These are phyloP conservation scores for Blastobotrys attinorum DNA, from an alignment of 805 yeast species.

Conservation along the genomic window DNA sequence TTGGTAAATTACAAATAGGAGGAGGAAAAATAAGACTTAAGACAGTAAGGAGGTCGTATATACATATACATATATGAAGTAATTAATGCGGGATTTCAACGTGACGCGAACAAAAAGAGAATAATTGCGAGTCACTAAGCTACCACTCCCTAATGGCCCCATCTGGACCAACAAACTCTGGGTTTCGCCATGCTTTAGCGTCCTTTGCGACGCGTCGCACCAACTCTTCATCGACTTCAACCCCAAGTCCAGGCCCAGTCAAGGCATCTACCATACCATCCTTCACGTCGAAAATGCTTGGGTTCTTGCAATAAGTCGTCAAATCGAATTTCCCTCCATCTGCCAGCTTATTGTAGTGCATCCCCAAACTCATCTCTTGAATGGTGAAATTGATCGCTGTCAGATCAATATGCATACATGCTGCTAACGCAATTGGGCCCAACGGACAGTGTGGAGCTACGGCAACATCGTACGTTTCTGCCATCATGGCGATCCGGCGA, in stretches of 20 bases:
- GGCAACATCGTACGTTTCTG: conserved; percentile 26
- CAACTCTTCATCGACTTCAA: conserved; percentile 22
- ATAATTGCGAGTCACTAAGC: too few species aligned
- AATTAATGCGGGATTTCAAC: too few species aligned
- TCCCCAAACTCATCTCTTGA: conserved; percentile 23
- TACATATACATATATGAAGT: too few species aligned
- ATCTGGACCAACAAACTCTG: conserved; percentile 24
- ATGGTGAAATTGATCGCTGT: conserved; percentile 21
- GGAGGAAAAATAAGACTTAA: too few species aligned
- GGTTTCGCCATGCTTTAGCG: conserved; percentile 23
- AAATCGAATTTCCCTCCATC: conserved; percentile 18
- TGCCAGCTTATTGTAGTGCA: conserved; percentile 24
- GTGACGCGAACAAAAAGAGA: too few species aligned
- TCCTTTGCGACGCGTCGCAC: conserved; percentile 19
- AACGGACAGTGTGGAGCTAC: conserved; percentile 28
- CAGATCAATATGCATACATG: conserved; percentile 22
- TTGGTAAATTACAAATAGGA: too few species aligned
- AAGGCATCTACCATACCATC: conserved; percentile 21
- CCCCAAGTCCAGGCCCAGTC: conserved; percentile 24
- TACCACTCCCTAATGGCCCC: conserved; percentile 25
- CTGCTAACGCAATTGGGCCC: conserved; percentile 27
- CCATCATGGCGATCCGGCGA: conserved; percentile 23
- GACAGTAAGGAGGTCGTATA: too few species aligned
- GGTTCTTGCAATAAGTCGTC: conserved; percentile 19
- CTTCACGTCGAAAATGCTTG: conserved; percentile 20